These are phyloP conservation scores for Fusarium equiseti DNA, from an alignment of 2,329 filamentous ascomycete species.

Conservation along the genomic window DNA sequence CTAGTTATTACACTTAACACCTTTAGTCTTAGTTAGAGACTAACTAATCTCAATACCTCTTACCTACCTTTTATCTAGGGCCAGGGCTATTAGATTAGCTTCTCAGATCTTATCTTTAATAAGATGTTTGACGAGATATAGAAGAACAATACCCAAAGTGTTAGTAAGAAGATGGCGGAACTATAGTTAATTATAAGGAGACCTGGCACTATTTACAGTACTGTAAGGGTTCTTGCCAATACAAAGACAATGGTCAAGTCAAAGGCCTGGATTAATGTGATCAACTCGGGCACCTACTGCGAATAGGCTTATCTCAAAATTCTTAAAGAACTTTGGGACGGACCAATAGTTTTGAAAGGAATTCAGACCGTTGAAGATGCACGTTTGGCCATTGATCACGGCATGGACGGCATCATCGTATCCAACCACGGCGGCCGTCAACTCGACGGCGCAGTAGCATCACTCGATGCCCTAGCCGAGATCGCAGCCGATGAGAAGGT, in stretches of 20 bases:
- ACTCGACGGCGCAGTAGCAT: constrained; percentile 56
- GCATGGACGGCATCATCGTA: constrained; percentile 56
- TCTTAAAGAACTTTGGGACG: constrained; percentile 70
- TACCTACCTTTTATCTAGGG: constrained; percentile 71
- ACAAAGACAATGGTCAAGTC: constrained; percentile 31
- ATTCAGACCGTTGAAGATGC: constrained; percentile 58
- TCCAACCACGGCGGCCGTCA: constrained; percentile 60
- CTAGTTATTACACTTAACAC: constrained; percentile 81
- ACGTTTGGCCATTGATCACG: constrained; percentile 52
- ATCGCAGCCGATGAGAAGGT: constrained; percentile 67
- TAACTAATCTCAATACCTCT: constrained; percentile 72
- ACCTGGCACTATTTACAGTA: constrained; percentile 41
- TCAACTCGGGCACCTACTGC: constrained; percentile 59
- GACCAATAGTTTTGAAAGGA: constrained; percentile 59
- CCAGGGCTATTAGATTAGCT: constrained; percentile 70
- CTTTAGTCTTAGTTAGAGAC: constrained; percentile 76
- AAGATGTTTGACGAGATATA: constrained; percentile 33
- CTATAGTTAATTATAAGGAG: constrained; percentile 37
- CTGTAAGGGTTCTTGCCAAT: constrained; percentile 35
- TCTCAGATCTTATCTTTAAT: constrained; percentile 74
- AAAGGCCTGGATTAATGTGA: constrained; percentile 42
- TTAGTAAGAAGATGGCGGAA: constrained; percentile 30
- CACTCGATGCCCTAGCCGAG: constrained; percentile 65
- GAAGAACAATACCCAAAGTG: constrained; percentile 29
- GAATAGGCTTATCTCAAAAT: constrained; percentile 72